Percentiles rank a stretch among this genome's conserved stretches.
Conservation (phyloP, 768 basidiomycete species). For the Tubosaeta sp. region DNA sequence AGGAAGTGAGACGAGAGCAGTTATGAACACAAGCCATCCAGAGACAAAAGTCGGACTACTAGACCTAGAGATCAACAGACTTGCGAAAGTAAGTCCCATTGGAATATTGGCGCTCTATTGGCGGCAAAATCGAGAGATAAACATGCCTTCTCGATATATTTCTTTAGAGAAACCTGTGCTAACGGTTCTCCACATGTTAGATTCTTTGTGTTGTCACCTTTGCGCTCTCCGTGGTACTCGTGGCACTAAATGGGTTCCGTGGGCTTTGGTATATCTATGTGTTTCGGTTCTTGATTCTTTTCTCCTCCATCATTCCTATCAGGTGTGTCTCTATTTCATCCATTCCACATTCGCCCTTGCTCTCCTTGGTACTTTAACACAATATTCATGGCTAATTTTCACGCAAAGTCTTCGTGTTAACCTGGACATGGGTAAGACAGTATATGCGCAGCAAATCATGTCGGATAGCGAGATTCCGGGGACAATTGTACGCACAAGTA, state of each 20-base stretch:
- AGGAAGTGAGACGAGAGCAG: constrained; percentile 90
- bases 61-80: constrained; percentile 90
- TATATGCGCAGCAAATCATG: constrained; percentile 95
- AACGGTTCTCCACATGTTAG: constrained; percentile 35
- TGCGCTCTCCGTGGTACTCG: constrained; percentile 82
- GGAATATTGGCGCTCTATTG: neutral
- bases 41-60: constrained; percentile 90
- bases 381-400: neutral
- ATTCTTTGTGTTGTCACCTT: constrained; percentile 95
- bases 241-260: constrained; percentile 93
- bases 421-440: constrained; percentile 98
- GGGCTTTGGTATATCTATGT: constrained; percentile 96
- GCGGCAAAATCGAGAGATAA: no score
- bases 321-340: constrained; percentile 51
- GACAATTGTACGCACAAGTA: constrained; percentile 96
- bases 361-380: neutral
- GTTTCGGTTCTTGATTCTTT: constrained; percentile 93
- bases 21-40: constrained; percentile 98
- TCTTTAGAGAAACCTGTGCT: neutral
- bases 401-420: constrained; percentile 86
- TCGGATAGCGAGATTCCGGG: constrained; percentile 88
- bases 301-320: constrained; percentile 99
- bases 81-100: constrained; percentile 72
- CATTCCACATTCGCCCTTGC: neutral
- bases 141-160: neutral